Percentiles rank a stretch among this genome's conserved stretches.
Evolutionary conservation across 495 filamentous ascomycete species (phyloP).

Genomic region (Penicillium daleae): DNA sequence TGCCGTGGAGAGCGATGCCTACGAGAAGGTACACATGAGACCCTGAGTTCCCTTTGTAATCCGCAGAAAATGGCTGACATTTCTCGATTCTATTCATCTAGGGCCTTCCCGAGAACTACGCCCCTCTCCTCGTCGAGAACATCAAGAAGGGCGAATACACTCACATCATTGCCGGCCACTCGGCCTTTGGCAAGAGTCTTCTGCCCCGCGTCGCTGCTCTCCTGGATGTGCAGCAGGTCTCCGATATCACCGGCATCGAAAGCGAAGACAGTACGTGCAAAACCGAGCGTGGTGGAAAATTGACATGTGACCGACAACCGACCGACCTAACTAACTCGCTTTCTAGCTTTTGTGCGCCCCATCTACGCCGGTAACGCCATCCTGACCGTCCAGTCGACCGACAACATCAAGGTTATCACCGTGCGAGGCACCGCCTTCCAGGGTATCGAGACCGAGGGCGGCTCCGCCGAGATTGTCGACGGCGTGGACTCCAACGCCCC

Average conservation of each 20-base stretch:
- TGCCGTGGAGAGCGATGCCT: conserved; percentile 82
- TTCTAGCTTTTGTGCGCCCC: conserved; percentile 81
- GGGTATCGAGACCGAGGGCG: conserved; percentile 51
- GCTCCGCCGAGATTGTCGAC: conserved; percentile 51
- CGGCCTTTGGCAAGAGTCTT: conserved; percentile 95
- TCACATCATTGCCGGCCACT: conserved; percentile 87
- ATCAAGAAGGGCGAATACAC: conserved; percentile 92
- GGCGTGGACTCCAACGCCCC: conserved; percentile 64
- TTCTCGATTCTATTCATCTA: conserved; percentile 35
- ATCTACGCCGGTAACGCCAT: conserved; percentile 99
- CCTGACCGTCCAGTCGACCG: conserved; percentile 90
- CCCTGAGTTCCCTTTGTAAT: neutral
- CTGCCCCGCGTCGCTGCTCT: conserved; percentile 95
- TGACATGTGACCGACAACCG: conserved; percentile 29
- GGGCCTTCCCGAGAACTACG: conserved; percentile 93
- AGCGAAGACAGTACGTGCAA: conserved; percentile 74
- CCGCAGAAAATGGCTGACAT: neutral
- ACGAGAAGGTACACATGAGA: conserved; percentile 74
- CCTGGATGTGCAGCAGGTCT: conserved; percentile 89
- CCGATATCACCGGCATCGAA: conserved; percentile 85
- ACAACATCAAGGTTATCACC: conserved; percentile 85
- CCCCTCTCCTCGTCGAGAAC: conserved; percentile 91
- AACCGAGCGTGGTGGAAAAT: conserved; percentile 1
- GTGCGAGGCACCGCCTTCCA: conserved; percentile 90
- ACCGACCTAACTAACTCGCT: conserved; percentile 20